Percentiles rank a stretch among this genome's conserved stretches.
These are phyloP conservation scores for Funneliformis caledonium DNA, from an alignment of 371 early-diverging fungal genomes.

Conservation along the genomic window DNA sequence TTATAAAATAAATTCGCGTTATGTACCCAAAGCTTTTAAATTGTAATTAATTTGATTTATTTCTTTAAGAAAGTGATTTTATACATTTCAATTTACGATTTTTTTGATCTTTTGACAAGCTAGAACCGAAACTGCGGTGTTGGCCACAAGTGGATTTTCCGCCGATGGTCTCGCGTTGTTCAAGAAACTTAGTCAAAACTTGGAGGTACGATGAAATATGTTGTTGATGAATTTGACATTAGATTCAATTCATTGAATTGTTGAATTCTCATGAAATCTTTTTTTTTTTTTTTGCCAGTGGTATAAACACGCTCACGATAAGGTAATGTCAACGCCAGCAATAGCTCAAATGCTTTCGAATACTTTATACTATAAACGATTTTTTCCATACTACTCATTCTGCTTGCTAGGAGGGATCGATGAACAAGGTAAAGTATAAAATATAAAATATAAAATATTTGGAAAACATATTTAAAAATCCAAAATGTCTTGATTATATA, in stretches of 20 bases:
- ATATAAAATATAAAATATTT: neutral
- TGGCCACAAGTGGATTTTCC: conserved; percentile 93
- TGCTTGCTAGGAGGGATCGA: conserved; percentile 94
- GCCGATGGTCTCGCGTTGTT: conserved; percentile 94
- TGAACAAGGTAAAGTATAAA: conserved; percentile 63
- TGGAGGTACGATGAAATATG: conserved; percentile 66
- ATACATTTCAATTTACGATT: neutral
- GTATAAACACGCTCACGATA: conserved; percentile 92
- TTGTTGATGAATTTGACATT: neutral
- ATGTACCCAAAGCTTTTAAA: conserved; percentile 91
- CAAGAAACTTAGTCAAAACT: conserved; percentile 82
- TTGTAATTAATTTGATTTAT: conserved; percentile 53
- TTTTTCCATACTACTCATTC: conserved; percentile 98
- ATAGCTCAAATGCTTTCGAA: conserved; percentile 96
- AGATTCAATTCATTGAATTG: neutral
- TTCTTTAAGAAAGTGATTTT: neutral
- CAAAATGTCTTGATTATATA: neutral
- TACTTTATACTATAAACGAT: conserved; percentile 93
- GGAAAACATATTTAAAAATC: neutral
- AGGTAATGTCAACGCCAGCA: conserved; percentile 83
- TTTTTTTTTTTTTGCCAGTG: conserved; percentile 57
- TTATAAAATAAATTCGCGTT: conserved; percentile 95
- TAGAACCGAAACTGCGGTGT: conserved; percentile 83
- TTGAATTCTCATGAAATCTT: neutral
- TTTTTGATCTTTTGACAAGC: neutral